Evolutionary conservation across 805 yeast species (phyloP), one percentile per base, ranked within the genome.

Genomic region (Metschnikowia koreensis): DNA sequence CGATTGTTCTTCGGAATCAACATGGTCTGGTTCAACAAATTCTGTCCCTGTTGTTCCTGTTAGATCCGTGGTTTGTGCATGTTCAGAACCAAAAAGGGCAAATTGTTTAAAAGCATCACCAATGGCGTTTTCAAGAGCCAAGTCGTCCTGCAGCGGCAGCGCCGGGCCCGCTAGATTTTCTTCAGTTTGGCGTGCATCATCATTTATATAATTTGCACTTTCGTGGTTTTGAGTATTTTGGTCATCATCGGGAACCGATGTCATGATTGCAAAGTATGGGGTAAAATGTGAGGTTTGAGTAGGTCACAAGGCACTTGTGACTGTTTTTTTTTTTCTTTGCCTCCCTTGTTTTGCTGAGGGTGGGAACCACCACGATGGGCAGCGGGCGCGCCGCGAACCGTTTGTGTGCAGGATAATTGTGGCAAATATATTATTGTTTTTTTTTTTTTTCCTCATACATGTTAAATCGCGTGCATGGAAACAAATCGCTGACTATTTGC

Each of bases 101-200:
- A 70, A 56, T 60, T 73, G 56, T 63, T 64, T 53, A 54, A 74
- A 70, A 0, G 71, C 77, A 53, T 69, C 69, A 15, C 74, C 76
- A 40, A 73, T 70, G 36, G 75, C 74, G 41, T 63, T 65, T 48
- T 70, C 70, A 22, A 59, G 51, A 9, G 46, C 58, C 31, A 58
- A 44, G 50, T 58, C 60, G 15, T 48, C 51, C 9, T 42, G 31
- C 44, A 13, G 9, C 15, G 12, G 26, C 42, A 22, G 37, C 6
- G 8, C 17, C 12, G 31, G 38, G 10, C 5, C 38, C 36, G n/a
- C 16, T 12, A 12, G 3, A 6, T 9, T 12, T 12, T 31, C 34
- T 31, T 31, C 34, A 3, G 12, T 36, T 10, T 17, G 29, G n/a
- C 15, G 26, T 5, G 13, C 26, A 9, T 13, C 26, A 9, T 13